Conservation (phyloP, 768 basidiomycete species). For the Tylopilus balloui region DNA sequence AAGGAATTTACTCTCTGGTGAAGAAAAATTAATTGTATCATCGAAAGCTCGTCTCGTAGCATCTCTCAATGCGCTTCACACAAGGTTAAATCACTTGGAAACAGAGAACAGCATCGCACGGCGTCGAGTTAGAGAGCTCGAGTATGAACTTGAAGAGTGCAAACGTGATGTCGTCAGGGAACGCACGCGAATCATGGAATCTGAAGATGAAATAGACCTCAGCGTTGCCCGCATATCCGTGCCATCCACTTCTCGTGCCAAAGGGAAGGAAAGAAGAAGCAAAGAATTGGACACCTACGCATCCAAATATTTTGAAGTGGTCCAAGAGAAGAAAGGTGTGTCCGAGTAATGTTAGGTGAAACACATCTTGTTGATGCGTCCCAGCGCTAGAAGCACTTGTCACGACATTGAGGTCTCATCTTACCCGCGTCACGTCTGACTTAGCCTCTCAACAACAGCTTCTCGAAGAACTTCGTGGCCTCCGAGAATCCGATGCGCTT, state of each 20-base stretch:
- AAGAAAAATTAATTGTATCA: not conserved
- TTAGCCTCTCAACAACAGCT: slow-evolving; percentile 72
- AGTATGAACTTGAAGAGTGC: slow-evolving; percentile 79
- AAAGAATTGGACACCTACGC: slow-evolving; percentile 37
- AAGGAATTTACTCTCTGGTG: not conserved
- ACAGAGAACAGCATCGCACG: slow-evolving; percentile 79
- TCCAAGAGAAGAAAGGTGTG: slow-evolving; percentile 86
- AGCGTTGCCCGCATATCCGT: slow-evolving; percentile 12
- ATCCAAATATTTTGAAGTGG: slow-evolving; percentile 66
- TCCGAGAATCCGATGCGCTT: slow-evolving; percentile 59
- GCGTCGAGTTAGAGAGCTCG: slow-evolving; percentile 79
- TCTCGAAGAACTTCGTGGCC: slow-evolving; percentile 57
- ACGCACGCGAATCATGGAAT: slow-evolving; percentile 57
- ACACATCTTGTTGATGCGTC: slow-evolving; percentile 11
- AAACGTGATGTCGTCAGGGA: slow-evolving; percentile 74
- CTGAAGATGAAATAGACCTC: slow-evolving; percentile 38
- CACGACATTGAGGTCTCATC: slow-evolving; percentile 63
- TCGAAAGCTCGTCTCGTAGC: slow-evolving; percentile 54
- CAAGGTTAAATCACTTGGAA: slow-evolving; percentile 68
- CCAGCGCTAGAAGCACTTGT: slow-evolving; percentile 81
- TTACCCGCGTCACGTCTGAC: slow-evolving; percentile 74
- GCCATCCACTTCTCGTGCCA: slow-evolving; percentile 22
- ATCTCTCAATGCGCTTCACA: slow-evolving; percentile 59
- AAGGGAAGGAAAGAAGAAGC: slow-evolving; percentile 26
- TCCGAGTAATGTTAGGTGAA: not conserved